Base-by-base conservation (phyloP, 768 basidiomycete species). In the Trametes meyenii region DNA sequence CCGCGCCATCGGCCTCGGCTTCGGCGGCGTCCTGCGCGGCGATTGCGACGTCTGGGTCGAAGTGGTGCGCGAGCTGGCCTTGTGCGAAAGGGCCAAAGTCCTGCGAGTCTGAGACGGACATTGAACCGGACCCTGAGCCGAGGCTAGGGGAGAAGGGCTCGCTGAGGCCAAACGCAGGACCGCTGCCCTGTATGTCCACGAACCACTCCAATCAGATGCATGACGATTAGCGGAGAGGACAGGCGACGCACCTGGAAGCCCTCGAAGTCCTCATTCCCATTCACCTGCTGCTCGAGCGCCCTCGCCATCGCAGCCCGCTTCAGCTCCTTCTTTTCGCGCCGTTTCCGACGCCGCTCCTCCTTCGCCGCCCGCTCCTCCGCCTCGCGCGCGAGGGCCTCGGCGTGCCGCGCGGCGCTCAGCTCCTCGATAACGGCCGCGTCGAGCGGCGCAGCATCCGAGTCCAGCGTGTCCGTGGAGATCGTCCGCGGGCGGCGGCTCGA, bases 401-500 rank as follows among this genome's bases (percentile, higher is more conserved):
- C 74, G 16, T 74, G 77, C 61, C 73, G 77, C 0, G 79, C 77
- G 0, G 78, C 76, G 6, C 85, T 80, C 39, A 86, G 67, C 29
- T 76, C 77, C 52, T 78, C 81, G 56, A 91, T 88, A 17, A 79
- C 75, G 11, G 81, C 77, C 7, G 82, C 72, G 52, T 87, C 86
- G 14, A 91, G 75, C 0, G 84, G 84, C 5, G 88, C 83, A 3
- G 89, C 88, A 62, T 90, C 89, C 0, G 86, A 85, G 72, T 90
- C 89, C 44, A 89, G 79, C 5, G 86, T 86, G 5, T 76, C 73
- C 1, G 74, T 70, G 23, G 73, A 72, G 5, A 71, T 53, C n/a
- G 72, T 66, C 26, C 67, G 43, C 40, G 62, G 23, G 6, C 67
- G 48, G 52, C 61, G 42, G 42, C 50, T 46, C 38, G 49, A 33